Evolutionary conservation across 257 asterid species (phyloP), one percentile per base, ranked within the genome.

Genomic region (Craterostigma plantagineum): DNA sequence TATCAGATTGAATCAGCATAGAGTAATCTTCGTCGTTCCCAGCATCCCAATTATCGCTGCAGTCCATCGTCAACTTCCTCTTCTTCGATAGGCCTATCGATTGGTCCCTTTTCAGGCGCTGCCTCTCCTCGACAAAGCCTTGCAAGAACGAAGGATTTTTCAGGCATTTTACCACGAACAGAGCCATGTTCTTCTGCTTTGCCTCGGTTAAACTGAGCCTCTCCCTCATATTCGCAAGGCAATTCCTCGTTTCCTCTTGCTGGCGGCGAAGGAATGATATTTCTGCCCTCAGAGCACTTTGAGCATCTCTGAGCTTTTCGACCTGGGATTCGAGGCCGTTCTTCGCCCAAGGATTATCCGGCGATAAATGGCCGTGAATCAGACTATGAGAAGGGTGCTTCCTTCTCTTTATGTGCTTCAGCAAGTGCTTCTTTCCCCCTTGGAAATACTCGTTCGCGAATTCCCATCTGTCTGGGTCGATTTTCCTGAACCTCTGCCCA

Each of bases 381-480:
- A n/a, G 33, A 39, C 27, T 13, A 15, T 64, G 83, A 18, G 83
- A 15, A 39, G 44, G 56, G 4, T 71, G 82, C 66, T 76, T 79
- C 39, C 91, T 63, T 49, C 98, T 74, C 59, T 73, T 79, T 45
- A 87, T 87, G 54, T 69, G 63, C 60, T 66, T 77, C 27, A 87
- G 74, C 68, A 82, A 41, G 54, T 87, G 72, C 61, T 74, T 82
- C 76, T 76, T 72, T 47, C 93, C 93, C 52, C 60, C 62, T 56
- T 56, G 77, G 51, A 87, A 87, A 4, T 60, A 74, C 40, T 68
- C 79, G 15, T 82, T 82, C 0, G 92, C 95, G 9, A 87, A 87
- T 34, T 87, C 93, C 93, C 92, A 87, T 59, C 81, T 76, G 18
- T 77, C 98, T 0, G 95, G 55, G 50, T 87, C 92, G 6, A 82